Base-by-base conservation (phyloP, 129 eudicot genomes). In the Heracleum sosnowskyi region DNA sequence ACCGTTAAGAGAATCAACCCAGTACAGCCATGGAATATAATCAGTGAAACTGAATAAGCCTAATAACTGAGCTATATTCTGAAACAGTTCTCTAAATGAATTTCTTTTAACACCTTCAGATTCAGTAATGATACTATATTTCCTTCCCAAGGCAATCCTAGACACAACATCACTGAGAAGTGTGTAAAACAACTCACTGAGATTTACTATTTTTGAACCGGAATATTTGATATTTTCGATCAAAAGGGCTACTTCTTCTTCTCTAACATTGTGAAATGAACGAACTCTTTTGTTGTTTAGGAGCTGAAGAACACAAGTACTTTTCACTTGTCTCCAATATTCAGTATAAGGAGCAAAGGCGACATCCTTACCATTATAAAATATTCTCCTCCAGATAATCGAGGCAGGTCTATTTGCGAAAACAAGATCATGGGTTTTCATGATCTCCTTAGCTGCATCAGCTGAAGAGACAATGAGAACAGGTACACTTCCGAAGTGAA, bases 361-460 rank as follows among this genome's bases (percentile, higher is more conserved):
- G 7, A 80, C 40, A 33, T 80, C 78, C 44, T 29, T 74, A 4
- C 16, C 20, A 29, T 53, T 70, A 31, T 39, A 62, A 12, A 73
- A 29, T 24, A 80, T 33, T 41, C 16, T 74, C 0, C 47, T 34
- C 5, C 31, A 36, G 24, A 36, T 40, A 24, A 45, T 74, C 2
- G 55, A 16, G 3, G 11, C 35, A 29, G 79, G 72, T 68, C 73
- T 74, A n/a, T 57, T 41, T 8, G 79, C 55, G 33, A 80, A 80
- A 40, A 4, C 44, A 20, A 55, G 11, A 22, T 80, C 83, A 57
- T 80, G 83, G 12, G 42, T 55, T 35, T 42, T 57, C 73, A 74
- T 18, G 13, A 80, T 57, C 73, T 73, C 74, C n/a, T 31, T 15
- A 9, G 83, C 83, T n/a, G 74, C 83, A 28, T 73, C 79, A 45